Evolutionary conservation across 1,284 basidiomycete genomes (phyloP), one percentile per base, ranked within the genome.

Genomic region (Ustilago bromivora): DNA sequence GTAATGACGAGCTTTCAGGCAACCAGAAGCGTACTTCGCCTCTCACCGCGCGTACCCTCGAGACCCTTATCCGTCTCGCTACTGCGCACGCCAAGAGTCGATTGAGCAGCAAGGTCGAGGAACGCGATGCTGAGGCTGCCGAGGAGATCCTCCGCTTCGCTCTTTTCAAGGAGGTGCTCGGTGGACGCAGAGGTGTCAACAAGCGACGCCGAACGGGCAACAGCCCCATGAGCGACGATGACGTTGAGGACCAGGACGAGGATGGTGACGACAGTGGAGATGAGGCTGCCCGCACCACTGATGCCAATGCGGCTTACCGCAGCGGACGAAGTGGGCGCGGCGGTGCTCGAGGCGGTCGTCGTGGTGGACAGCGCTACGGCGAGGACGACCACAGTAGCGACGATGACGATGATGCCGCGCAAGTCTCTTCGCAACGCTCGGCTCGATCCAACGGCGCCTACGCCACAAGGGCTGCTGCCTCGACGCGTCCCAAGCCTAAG

Each of bases 31-130:
- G 97, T 93, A 99, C 97, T 4, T 94, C 96, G 12, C 97, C 97
- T 2, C 88, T 99, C 76, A 99, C 97, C 0, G 96, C 97, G 15
- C 95, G 97, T 91, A 98, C 97, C 7, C 91, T 99, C 66, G 97
- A 99, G 88, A 99, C 97, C 0, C 90, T 99, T 52, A 99, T 99
- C 86, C 97, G 97, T 89, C 90, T 99, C 15, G 91, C 97, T 7
- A 99, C 96, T 17, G 97, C 97, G 0, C 97, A 99, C 86, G 97
- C 97, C 70, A 99, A 99, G 88, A 91, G 95, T 13, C 92, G 96
- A 23, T 89, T 99, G 3, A 96, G 95, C 17, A 78, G 90, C 51
- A 93, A 92, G 76, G 94, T 99, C 23, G 92, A 94, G 82, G 91
- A 93, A 84, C 88, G 89, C 5, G 97, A 99, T 87, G 96, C 97